Base-by-base conservation (phyloP, 768 basidiomycete genomes). In the Suillus sp. region DNA sequence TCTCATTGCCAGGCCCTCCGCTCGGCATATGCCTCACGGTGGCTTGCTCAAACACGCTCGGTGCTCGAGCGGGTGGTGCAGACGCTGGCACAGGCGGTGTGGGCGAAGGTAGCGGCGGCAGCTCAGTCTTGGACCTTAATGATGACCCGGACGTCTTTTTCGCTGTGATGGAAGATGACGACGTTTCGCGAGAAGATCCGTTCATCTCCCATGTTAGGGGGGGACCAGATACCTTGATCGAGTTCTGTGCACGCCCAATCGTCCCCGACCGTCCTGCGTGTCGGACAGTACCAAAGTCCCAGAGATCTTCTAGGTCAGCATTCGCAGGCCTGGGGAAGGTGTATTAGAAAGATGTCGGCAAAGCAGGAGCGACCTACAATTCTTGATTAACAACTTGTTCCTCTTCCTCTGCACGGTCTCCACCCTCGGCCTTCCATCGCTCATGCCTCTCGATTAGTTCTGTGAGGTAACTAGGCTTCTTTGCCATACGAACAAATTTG, bases 211-310 rank as follows among this genome's bases (percentile, higher is more conserved):
- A 91, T n/a, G 89, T 90, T 32, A 90, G 76, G 25, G 87, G 85
- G 18, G 88, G 88, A 1, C 89, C 89, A 45, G 88, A 84, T 47
- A 84, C 78, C 59, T 83, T 83, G 66, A 86, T 76, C 62, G 83
- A 83, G 68, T 82, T 84, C 37, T 72, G 71, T 27, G 86, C 75
- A 59, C 88, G 84, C n/a, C 92, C 92, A 53, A 93, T 81, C 18
- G 92, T 92, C 22, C 78, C 80, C 62, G 78, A 73, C 67, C 83
- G 78, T 51, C 82, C 77, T 48, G 85, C 85, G 70, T 95, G 89
- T 62, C 93, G 91, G 53, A 99, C 90, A 9, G 96, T 99, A 16
- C 96, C 96, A 77, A 98, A 97, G 74, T 99, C 96, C 96, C 96
- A 99, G 38, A 98, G 78, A 66, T 96, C 94, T 59, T 93, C 92